A percentile compares a stretch with the other conserved stretches of the same genome.
These are phyloP conservation scores for Melaleuca alternifolia DNA, from an alignment of 345 rosid genomes.

Conservation along the genomic window DNA sequence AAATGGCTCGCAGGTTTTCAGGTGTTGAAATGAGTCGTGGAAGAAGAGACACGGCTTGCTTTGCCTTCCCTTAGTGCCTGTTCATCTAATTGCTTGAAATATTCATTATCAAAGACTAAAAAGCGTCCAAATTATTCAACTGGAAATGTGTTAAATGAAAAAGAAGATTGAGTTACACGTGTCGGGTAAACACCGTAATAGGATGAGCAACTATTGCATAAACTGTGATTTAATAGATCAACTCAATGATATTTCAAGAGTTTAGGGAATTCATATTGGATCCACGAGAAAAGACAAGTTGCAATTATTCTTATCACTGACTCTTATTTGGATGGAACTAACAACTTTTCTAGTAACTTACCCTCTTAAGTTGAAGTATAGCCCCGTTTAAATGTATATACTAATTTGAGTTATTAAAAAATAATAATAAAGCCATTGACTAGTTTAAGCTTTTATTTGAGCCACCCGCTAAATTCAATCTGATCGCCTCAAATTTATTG, in stretches of 20 bases:
- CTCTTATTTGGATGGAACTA: not conserved
- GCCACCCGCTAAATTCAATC: too few species aligned
- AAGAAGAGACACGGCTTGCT: not conserved
- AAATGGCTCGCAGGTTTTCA: not conserved
- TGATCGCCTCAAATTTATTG: too few species aligned
- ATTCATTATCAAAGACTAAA: not conserved
- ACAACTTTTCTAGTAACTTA: not conserved
- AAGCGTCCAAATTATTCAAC: not conserved
- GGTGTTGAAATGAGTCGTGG: not conserved
- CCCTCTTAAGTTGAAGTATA: not conserved
- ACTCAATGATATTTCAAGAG: not conserved
- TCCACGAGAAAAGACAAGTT: not conserved
- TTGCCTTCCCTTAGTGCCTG: not conserved
- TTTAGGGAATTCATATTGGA: accelerated
- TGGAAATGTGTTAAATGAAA: not conserved
- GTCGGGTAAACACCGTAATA: not conserved
- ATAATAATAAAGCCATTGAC: not conserved
- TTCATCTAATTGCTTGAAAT: not conserved
- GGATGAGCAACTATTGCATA: not conserved
- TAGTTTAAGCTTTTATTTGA: not conserved
- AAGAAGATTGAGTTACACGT: not conserved
- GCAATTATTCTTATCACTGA: not conserved
- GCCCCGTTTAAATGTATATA: not conserved
- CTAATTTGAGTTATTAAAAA: not conserved
- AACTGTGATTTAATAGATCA: not conserved